Percentiles rank a stretch among this genome's conserved stretches.
phyloP scores from a whole-genome alignment of 495 filamentous ascomycete genomes.

The Cudoniella acicularis region DNA sequence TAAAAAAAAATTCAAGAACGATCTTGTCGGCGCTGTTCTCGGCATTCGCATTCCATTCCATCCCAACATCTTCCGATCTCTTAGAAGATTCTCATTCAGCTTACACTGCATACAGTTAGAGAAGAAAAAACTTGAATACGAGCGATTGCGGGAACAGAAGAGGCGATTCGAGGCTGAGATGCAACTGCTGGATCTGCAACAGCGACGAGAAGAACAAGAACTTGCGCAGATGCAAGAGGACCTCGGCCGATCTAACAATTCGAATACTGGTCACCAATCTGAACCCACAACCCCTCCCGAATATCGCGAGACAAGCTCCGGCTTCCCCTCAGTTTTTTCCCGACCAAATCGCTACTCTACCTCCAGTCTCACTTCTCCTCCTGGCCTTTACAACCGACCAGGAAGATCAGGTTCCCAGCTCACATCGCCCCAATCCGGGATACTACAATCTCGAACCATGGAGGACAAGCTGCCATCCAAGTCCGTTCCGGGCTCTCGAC shows the following conservation, averaged over 20 bases:
- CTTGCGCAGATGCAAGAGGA: conserved; percentile 78
- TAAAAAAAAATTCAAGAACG: background rate
- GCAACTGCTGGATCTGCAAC: conserved; percentile 76
- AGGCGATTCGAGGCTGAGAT: conserved; percentile 83
- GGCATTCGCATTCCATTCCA: background rate
- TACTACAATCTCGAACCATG: conserved; percentile 44
- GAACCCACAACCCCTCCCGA: conserved; percentile 98
- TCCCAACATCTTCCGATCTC: background rate
- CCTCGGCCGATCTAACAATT: conserved; percentile 53
- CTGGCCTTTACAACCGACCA: conserved; percentile 69
- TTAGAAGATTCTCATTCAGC: conserved; percentile 5
- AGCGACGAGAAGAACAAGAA: conserved; percentile 74
- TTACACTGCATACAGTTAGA: conserved; percentile 63
- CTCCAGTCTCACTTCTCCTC: conserved; percentile 76
- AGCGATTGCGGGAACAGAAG: conserved; percentile 79
- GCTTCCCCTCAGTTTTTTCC: conserved; percentile 68
- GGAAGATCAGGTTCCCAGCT: conserved; percentile 69
- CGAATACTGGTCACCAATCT: conserved; percentile 64
- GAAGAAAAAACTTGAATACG: conserved; percentile 85
- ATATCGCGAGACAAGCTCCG: conserved; percentile 64
- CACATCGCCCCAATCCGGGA: conserved; percentile 54
- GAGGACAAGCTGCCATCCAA: conserved; percentile 65
- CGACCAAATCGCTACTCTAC: conserved; percentile 80
- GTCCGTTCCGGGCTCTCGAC: conserved; percentile 81
- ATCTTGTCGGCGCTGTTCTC: background rate